Conservation (phyloP, 768 basidiomycete genomes). For the Mycena metata region DNA sequence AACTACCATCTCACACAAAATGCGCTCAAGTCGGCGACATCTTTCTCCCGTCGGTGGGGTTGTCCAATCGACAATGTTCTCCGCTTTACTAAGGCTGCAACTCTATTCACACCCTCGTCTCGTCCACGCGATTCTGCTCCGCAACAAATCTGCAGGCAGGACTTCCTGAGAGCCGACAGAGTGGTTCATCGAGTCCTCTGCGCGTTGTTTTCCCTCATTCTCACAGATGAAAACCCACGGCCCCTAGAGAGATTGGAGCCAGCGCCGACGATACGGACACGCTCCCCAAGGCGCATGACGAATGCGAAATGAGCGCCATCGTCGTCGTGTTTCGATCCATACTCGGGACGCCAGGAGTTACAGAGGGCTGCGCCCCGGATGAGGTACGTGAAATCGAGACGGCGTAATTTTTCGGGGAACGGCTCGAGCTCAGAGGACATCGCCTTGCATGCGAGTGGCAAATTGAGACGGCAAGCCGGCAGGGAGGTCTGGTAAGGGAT, state of each 20-base stretch:
- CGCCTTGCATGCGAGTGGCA: slow-evolving; percentile 21
- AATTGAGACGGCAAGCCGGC: slow-evolving; percentile 20
- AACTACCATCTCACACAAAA: no score
- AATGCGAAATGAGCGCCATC: slow-evolving; percentile 10
- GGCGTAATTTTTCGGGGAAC: slow-evolving; percentile 21
- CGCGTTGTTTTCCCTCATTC: no score
- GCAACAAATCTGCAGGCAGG: no score
- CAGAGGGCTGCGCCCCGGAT: not conserved
- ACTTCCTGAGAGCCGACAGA: no score
- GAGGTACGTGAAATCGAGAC: slow-evolving; percentile 32
- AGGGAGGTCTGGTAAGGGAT: slow-evolving; percentile 23
- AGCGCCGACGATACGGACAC: slow-evolving; percentile 26
- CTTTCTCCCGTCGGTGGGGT: no score
- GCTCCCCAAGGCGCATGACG: slow-evolving; percentile 31
- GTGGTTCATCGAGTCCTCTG: no score
- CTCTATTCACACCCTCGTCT: no score
- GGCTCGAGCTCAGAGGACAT: slow-evolving; percentile 24
- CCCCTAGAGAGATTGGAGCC: not conserved
- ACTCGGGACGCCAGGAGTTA: slow-evolving; percentile 1
- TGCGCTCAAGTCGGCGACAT: no score
- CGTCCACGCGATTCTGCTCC: no score
- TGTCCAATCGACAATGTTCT: no score
- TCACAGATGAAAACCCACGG: not conserved
- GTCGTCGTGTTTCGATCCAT: slow-evolving; percentile 16
- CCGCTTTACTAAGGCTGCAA: no score